A percentile compares a stretch with the other conserved stretches of the same genome.
Conservation (phyloP, 2,329 filamentous ascomycete genomes). For the Aspergillus pseudoviridinutans region DNA sequence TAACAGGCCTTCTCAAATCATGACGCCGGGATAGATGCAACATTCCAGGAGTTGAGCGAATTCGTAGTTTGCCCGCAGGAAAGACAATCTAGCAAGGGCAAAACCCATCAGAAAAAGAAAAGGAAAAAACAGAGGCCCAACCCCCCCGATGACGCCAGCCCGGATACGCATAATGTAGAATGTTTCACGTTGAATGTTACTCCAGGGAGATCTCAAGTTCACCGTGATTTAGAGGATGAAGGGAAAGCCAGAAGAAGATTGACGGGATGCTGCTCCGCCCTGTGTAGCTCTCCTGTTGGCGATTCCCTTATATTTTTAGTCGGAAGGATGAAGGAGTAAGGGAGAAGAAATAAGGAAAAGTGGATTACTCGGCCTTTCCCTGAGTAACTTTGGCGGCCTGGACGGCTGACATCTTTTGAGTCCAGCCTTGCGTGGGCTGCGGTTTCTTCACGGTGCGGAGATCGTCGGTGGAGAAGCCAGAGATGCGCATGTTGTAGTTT, state of each 20-base stretch:
- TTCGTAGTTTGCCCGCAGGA: neutral
- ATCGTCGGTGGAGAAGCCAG: conserved; percentile 91
- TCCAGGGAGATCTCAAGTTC: neutral
- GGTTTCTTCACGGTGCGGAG: conserved; percentile 91
- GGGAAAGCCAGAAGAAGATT: neutral
- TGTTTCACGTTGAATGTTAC: neutral
- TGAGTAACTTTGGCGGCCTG: conserved; percentile 77
- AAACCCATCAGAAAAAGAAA: neutral
- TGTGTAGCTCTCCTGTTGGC: neutral
- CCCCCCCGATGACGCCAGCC: neutral
- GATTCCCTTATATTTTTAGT: neutral
- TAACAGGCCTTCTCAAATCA: neutral
- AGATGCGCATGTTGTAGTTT: conserved; percentile 86
- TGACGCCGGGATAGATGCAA: neutral
- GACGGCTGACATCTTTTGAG: conserved; percentile 94
- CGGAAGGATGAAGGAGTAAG: neutral
- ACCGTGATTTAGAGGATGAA: no score
- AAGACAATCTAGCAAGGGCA: neutral
- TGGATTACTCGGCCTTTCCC: conserved; percentile 36
- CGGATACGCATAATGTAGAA: neutral
- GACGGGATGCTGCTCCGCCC: neutral
- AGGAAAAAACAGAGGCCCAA: neutral
- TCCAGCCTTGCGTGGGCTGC: conserved; percentile 83
- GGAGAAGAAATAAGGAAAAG: neutral
- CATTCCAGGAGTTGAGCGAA: neutral